Evolutionary conservation across 371 early-diverging fungal species (phyloP), one percentile per base, ranked within the genome.

Genomic region (Zychaea mexicana): DNA sequence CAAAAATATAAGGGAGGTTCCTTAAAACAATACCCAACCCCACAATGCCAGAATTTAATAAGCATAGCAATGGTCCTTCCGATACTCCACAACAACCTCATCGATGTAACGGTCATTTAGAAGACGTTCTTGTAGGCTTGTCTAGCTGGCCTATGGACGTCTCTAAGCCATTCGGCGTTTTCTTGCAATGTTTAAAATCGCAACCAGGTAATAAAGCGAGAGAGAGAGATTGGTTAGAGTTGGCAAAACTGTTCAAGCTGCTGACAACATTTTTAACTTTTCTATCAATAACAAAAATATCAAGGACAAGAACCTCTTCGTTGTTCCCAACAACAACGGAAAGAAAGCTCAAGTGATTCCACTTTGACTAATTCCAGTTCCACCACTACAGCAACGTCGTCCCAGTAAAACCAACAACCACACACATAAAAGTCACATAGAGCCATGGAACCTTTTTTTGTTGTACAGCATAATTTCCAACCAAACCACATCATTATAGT

Each of bases 111-210:
- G 70, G 45, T 4, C 79, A 82, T 55, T 65, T 82, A 8, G 82
- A 82, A 59, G 82, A 82, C 62, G 62, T 77, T 10, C 56, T 82
- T 32, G 65, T 67, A 42, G 82, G 82, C 2, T 5, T 82, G 4
- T 71, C 74, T 10, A 68, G 60, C 17, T 77, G 79, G 79, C 82
- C 82, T 1, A 68, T 82, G 70, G 77, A 82, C 54, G 68, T 82
- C 9, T 49, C 78, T 32, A 72, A 74, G n/a, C 82, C 82, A 3
- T 82, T 82, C 62, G 46, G 33, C 30, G 39, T 57, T 49, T 67
- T 61, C 30, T 58, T 19, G 24, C 36, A 61, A 21, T 67, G 67
- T 46, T 22, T 67, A 13, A 56, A 62, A 62, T 67, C 67, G 26
- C 33, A 54, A 21, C 67, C 67, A 49, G 67, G 67, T 58, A 67